Base-by-base conservation (phyloP, 1,284 basidiomycete species). In the Apiotrichum laibachii region DNA sequence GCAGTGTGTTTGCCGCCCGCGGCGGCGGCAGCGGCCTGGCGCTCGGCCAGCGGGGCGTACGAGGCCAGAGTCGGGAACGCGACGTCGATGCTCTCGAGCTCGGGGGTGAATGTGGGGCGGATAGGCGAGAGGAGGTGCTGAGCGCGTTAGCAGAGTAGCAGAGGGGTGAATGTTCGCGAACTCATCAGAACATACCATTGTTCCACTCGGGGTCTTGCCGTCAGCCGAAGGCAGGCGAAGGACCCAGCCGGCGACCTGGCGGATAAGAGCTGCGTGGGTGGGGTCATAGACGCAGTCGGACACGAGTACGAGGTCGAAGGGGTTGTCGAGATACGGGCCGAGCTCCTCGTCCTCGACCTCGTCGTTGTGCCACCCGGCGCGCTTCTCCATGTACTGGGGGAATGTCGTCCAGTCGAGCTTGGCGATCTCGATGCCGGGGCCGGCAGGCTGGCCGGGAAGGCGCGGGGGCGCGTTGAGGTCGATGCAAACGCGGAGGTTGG, bases 361-460 rank as follows among this genome's bases (percentile, higher is more conserved):
- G 1, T 57, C 42, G 11, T 45, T 51, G 35, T 8, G 21, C 49
- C 49, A 50, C n/a, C 43, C 43, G 1, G 59, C 40, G 31, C 47
- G 37, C 1, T 33, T 16, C 15, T 55, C 50, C 68, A 73, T 72
- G 57, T 56, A 67, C 5, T 45, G 49, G 1, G 80, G 72, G 63
- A 85, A 86, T 1, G 75, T 72, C 0, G 85, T 83, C 90, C 90
- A 93, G 75, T 92, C 88, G 19, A 92, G 81, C 31, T 73, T 68
- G 40, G 75, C 71, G 35, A 80, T 74, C 9, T 77, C 69, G 8
- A 88, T 82, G 5, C 77, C 73, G 5, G 57, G 19, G 1, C 56
- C 61, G 6, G 58, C 51, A 2, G 57, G 40, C 10, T 52, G 54
- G 21, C 57, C 34, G 5, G 55, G 56, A 2, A 61, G 39, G 56